Percentiles rank a stretch among this genome's conserved stretches.
These are phyloP conservation scores for Arachnopeziza araneosa DNA, from an alignment of 2,329 filamentous ascomycete genomes.

Conservation along the genomic window DNA sequence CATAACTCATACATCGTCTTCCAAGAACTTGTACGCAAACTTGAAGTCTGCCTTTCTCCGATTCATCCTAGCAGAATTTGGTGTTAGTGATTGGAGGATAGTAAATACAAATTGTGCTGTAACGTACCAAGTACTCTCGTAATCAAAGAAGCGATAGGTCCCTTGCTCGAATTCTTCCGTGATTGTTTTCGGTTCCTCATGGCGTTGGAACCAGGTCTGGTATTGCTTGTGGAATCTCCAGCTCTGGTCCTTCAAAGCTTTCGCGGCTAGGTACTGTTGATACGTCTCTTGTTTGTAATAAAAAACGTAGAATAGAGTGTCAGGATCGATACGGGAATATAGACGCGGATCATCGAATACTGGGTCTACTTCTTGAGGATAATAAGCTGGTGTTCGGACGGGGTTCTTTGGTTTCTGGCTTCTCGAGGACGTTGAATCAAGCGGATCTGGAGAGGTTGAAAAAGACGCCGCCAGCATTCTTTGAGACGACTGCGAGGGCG, in stretches of 20 bases:
- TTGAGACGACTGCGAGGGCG: conserved; percentile 58
- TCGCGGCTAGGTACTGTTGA: conserved; percentile 91
- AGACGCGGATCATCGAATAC: conserved; percentile 89
- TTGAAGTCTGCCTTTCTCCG: conserved; percentile 96
- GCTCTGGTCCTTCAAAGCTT: conserved; percentile 95
- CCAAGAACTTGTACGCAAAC: conserved; percentile 95
- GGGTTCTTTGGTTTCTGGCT: conserved; percentile 80
- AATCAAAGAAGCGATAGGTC: conserved; percentile 98
- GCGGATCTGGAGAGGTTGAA: conserved; percentile 61
- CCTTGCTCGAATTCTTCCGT: conserved; percentile 98
- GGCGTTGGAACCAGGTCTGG: conserved; percentile 97
- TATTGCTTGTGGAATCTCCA: conserved; percentile 99
- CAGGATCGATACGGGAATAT: conserved; percentile 85
- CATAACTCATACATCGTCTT: conserved; percentile 72
- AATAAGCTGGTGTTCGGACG: conserved; percentile 74
- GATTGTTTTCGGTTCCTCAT: conserved; percentile 97
- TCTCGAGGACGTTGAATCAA: conserved; percentile 75
- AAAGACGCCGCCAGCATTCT: conserved; percentile 73
- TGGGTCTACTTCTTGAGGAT: conserved; percentile 84
- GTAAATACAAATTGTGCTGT: not conserved
- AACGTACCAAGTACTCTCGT: conserved; percentile 83
- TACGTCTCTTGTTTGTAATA: conserved; percentile 97
- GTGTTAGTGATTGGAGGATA: not conserved
- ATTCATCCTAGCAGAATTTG: conserved; percentile 72
- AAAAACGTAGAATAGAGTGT: conserved; percentile 97